Evolutionary conservation across 352 stramenopile genomes (phyloP).

Genomic region (Thalassiosira hispida): DNA sequence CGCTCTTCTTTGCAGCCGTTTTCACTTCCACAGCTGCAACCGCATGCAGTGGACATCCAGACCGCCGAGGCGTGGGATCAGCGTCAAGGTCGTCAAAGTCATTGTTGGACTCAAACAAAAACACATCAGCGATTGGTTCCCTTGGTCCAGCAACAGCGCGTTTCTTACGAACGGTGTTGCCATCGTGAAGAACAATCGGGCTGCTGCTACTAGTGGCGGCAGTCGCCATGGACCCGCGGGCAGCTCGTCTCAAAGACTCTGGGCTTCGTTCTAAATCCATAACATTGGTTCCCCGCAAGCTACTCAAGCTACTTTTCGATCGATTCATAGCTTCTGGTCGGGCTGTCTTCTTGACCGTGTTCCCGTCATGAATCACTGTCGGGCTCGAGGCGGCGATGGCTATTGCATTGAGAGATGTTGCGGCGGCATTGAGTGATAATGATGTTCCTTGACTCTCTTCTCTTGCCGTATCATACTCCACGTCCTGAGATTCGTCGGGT

Average conservation of each 20-base stretch:
- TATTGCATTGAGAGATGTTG: not conserved
- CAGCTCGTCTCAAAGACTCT: conserved; percentile 1
- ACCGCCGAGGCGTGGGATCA: conserved; percentile 32
- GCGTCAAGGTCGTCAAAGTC: not conserved
- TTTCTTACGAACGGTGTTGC: conserved; percentile 38
- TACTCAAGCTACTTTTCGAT: not conserved
- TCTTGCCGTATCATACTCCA: conserved; percentile 28
- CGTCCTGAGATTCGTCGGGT: conserved; percentile 15
- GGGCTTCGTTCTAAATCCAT: conserved; percentile 13
- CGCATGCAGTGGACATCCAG: conserved; percentile 17
- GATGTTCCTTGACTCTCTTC: conserved; percentile 38
- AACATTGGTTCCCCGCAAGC: conserved; percentile 11
- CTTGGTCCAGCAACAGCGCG: not conserved
- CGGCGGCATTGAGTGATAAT: not conserved
- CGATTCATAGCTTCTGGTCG: not conserved
- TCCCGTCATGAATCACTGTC: conserved; percentile 12
- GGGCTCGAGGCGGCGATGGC: conserved; percentile 11
- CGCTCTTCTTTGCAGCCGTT: conserved; percentile 1
- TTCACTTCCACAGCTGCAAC: conserved; percentile 8
- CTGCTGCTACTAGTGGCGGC: conserved; percentile 17
- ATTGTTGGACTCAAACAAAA: not conserved
- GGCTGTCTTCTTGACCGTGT: conserved; percentile 7
- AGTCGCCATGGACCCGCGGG: conserved; percentile 21
- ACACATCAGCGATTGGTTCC: not conserved
- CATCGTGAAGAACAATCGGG: conserved; percentile 45